Conservation (phyloP, 257 asterid species). For the Primulina eburnea region DNA sequence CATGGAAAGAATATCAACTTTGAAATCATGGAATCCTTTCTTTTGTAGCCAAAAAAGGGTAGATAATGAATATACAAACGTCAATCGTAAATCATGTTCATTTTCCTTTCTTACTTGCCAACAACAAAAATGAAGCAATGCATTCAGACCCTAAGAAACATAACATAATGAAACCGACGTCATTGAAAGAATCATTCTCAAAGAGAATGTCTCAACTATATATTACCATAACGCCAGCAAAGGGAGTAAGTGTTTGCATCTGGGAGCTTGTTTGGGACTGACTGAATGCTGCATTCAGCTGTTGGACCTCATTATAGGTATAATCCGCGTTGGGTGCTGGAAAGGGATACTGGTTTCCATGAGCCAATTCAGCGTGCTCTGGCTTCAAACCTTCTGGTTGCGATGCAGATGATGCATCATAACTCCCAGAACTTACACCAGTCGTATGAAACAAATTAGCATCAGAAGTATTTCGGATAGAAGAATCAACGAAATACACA, state of each 20-base stretch:
- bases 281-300: conserved; percentile 30
- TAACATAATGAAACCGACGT: not conserved
- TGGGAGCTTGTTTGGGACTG: conserved; percentile 44
- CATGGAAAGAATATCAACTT: not conserved
- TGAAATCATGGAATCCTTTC: not conserved
- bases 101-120: not conserved
- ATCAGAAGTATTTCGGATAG: conserved; percentile 50
- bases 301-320: conserved; percentile 41
- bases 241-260: conserved; percentile 37
- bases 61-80: too few relatives aligned
- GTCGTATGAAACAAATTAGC: conserved; percentile 45
- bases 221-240: conserved; percentile 38
- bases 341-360: conserved; percentile 52
- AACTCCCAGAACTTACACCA: conserved; percentile 44
- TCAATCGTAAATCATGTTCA: not conserved
- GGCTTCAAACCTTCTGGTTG: conserved; percentile 57
- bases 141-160: not conserved
- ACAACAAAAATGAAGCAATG: too few relatives aligned
- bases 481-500: conserved; percentile 60
- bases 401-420: conserved; percentile 60
- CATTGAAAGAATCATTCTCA: not conserved
- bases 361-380: conserved; percentile 57
- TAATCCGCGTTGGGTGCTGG: conserved; percentile 54
- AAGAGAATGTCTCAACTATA: not conserved
- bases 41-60: too few relatives aligned